Evolutionary conservation across 73 alveolate species (phyloP).

Genomic region (Paramecium sonneborni): DNA sequence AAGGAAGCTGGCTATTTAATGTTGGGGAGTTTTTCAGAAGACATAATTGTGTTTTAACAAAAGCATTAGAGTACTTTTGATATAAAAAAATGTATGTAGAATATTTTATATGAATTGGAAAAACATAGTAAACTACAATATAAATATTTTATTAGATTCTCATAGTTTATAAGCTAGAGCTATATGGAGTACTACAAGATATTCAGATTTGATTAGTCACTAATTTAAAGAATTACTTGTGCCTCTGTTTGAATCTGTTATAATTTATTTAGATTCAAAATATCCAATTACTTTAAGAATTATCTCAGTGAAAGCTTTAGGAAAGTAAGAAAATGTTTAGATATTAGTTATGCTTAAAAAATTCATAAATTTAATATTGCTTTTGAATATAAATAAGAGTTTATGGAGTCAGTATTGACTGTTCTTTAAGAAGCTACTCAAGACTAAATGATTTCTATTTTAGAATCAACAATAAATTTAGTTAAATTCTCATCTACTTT

Average conservation of each 20-base stretch:
- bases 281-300: constrained; percentile 53
- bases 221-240: constrained; percentile 56
- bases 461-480: constrained; percentile 40
- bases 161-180: constrained; percentile 60
- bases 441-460: constrained; percentile 38
- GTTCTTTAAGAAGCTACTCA: constrained; percentile 41
- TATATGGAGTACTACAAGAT: constrained; percentile 60
- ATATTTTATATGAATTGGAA: constrained; percentile 50
- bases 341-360: background rate
- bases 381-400: constrained; percentile 1
- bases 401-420: background rate
- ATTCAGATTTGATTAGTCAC: constrained; percentile 54
- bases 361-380: background rate
- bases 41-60: constrained; percentile 57
- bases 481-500: constrained; percentile 41
- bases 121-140: background rate
- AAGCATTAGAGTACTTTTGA: constrained; percentile 62
- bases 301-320: constrained; percentile 55
- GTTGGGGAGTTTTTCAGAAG: constrained; percentile 66
- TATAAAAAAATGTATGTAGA: constrained; percentile 47
- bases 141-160: background rate
- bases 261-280: background rate
- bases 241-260: constrained; percentile 59
- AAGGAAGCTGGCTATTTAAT: constrained; percentile 59
- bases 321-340: constrained; percentile 11